phyloP scores from a whole-genome alignment of 23 red algal genomes.

The Gracilaria domingensis region DNA sequence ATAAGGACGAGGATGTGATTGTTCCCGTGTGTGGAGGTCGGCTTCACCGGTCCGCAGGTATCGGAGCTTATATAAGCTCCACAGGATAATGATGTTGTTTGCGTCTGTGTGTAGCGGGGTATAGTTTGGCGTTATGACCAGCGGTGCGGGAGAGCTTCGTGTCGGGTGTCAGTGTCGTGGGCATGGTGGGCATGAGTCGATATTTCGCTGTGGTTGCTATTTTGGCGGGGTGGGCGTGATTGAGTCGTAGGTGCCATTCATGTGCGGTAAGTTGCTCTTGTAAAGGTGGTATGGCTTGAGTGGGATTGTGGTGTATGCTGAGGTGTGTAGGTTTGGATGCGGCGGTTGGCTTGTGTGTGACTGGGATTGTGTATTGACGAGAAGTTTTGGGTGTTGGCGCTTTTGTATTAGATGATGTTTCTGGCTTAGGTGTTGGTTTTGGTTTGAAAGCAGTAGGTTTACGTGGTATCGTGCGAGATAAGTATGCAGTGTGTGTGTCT shows the following conservation, averaged over 20 bases:
- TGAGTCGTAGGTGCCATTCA: not conserved
- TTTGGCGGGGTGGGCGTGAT: not conserved
- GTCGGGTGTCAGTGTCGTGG: not conserved
- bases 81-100: no score
- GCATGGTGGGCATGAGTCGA: not conserved
- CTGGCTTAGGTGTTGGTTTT: not conserved
- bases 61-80: no score
- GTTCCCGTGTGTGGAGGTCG: not conserved
- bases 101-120: no score
- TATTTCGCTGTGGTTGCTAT: not conserved
- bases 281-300: not conserved
- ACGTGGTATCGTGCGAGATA: not conserved
- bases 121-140: not conserved
- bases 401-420: no score
- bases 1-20: not conserved
- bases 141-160: not conserved
- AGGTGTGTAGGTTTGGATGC: not conserved
- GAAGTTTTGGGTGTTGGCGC: no score
- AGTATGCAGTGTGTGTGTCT: not conserved
- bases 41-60: no score
- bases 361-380: not conserved
- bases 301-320: not conserved
- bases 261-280: not conserved
- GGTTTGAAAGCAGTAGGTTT: not conserved
- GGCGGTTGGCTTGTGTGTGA: not conserved